These are phyloP conservation scores for Yamadazyma blattariae DNA, from an alignment of 1,139 yeast species.

Conservation along the genomic window DNA sequence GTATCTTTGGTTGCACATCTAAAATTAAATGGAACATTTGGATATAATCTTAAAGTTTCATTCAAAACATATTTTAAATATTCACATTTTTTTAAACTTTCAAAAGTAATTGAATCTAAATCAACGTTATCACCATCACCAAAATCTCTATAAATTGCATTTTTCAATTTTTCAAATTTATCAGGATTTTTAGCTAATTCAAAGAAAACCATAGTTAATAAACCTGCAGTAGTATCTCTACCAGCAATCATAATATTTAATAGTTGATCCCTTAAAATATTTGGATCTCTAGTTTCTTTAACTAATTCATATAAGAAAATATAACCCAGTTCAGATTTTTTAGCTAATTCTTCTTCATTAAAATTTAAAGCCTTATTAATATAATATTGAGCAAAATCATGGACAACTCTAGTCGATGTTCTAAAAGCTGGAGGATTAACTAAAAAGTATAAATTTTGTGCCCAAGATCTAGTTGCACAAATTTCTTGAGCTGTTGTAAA, in stretches of 20 bases:
- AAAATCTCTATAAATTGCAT: constrained; percentile 19
- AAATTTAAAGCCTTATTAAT: constrained; percentile 28
- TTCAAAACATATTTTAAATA: constrained; percentile 46
- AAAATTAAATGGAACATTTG: constrained; percentile 53
- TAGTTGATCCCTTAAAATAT: constrained; percentile 25
- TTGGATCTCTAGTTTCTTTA: constrained; percentile 24
- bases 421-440: constrained; percentile 23
- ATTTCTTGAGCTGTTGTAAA: constrained; percentile 29
- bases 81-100: constrained; percentile 42
- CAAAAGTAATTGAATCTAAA: constrained; percentile 37
- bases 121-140: constrained; percentile 19
- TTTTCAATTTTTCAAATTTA: constrained; percentile 21
- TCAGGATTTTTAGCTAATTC: constrained; percentile 24
- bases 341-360: constrained; percentile 21
- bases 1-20: constrained; percentile 45
- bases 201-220: constrained; percentile 24
- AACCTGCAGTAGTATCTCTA: constrained; percentile 31
- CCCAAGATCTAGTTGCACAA: constrained; percentile 27
- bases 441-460: constrained; percentile 24
- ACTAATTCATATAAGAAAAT: constrained; percentile 28
- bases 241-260: constrained; percentile 33
- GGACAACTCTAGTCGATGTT: constrained; percentile 20
- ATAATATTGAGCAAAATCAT: constrained; percentile 26
- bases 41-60: constrained; percentile 53
- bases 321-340: constrained; percentile 20